Conservation (phyloP, 306 rosid species). For the Cucurbita argyrosperma region DNA sequence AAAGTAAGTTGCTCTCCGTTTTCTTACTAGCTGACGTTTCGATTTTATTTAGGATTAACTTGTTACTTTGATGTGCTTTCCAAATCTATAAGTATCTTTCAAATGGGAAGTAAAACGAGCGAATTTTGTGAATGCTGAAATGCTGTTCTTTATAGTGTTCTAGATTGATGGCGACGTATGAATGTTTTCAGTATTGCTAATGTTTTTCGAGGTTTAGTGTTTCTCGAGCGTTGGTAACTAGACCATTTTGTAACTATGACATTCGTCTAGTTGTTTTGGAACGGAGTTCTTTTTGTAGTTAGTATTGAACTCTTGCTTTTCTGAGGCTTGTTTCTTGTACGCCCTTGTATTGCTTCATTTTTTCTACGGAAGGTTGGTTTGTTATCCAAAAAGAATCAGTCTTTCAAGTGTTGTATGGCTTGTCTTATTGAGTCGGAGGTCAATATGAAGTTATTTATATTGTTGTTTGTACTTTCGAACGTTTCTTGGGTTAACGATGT, state of each 20-base stretch:
- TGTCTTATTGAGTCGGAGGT: background rate
- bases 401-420: background rate
- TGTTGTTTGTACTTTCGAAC: background rate
- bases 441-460: background rate
- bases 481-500: background rate
- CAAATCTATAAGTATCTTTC: background rate
- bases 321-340: background rate
- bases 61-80: background rate
- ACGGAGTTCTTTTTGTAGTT: background rate
- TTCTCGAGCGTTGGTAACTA: too few species aligned
- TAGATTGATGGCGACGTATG: background rate
- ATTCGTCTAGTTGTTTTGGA: background rate
- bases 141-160: background rate
- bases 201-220: too few species aligned
- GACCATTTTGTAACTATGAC: too few species aligned
- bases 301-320: background rate
- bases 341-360: too few species aligned
- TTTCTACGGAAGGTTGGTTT: too few species aligned
- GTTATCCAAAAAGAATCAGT: background rate
- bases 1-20: slow-evolving; percentile 25
- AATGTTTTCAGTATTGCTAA: too few species aligned
- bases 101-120: background rate
- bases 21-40: background rate
- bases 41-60: background rate
- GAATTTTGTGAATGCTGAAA: background rate